Base-by-base conservation (phyloP, 176 grass and related monocot species). In the Carex myosuroides region DNA sequence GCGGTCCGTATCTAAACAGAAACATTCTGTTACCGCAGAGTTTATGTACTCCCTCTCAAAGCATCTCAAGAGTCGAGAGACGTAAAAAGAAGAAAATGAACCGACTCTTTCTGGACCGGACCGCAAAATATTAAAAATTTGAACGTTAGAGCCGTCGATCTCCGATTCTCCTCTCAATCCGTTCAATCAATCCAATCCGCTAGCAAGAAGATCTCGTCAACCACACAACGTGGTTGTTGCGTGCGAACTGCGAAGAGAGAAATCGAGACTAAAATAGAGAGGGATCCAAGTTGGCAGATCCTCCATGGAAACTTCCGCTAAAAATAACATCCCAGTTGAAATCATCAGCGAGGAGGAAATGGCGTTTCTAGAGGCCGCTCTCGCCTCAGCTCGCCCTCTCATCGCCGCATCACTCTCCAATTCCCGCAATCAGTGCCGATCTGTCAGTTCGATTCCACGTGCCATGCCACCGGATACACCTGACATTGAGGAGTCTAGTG, bases 291-390 rank as follows among this genome's bases (percentile, higher is more conserved):
- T 42, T 42, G 67, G 8, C 2, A 70, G 39, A 72, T 72, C 69
- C n/a, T 8, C 0, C 50, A 77, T 77, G 73, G 73, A 77, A 24
- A 50, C 22, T 54, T 57, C 78, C 22, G 52, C 44, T 48, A 4
- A 14, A 29, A 30, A 12, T 41, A 70, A 88, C 18, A 32, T 94
- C 80, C 33, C 87, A 14, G 90, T 90, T 58, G 92, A 93, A 70
- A 83, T 91, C 84, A 88, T 94, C 65, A 98, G 95, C 86, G 95
- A 98, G 53, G 91, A 95, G 55, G 95, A 98, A 72, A 98, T 95
- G 95, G 92, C 95, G 13, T 79, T 93, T 16, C 82, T 98, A 3
- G 95, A 93, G 53, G 92, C 91, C 1, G 91, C 91, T 14, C 91
- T 98, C 48, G 88, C 95, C 75, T 85, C 87, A 44, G 11, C 87